Evolutionary conservation across 805 yeast species (phyloP), one percentile per base, ranked within the genome.

Genomic region (Wickerhamomyces ciferrii): DNA sequence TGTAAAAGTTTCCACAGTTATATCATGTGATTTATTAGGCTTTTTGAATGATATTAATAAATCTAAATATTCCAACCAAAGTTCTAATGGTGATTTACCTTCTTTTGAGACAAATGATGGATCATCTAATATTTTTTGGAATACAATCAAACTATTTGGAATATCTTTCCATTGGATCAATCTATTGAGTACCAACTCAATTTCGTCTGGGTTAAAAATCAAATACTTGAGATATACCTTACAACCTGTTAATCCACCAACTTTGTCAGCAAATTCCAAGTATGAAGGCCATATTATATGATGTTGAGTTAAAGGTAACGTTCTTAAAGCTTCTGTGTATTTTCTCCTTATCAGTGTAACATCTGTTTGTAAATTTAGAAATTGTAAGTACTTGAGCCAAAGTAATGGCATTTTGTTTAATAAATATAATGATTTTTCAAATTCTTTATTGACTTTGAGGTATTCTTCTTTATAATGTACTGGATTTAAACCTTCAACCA

Each of bases 221-320:
- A 64, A 48, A 49, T 65, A 70, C 38, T 69, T 62, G 15, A 46
- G 36, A 47, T 69, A 71, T 0, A 70, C 55, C 5, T 32, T 31
- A 3, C 51, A 42, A 1, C 55, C 61, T 4, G 56, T 53, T n/a
- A 39, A 3, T 6, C 79, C 83, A 4, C 74, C 75, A 20, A 71
- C 64, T 1, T 50, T 43, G 40, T 65, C 65, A 1, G 79, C 79
- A 61, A 72, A 78, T 19, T 65, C 53, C 39, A 84, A 64, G 47
- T 79, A 85, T 49, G 74, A 56, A 1, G 71, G 65, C 77, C 94
- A 77, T 29, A 84, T 72, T 25, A 67, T 51, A 4, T 72, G 72
- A 60, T 83, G 89, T 47, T 78, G 81, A 0, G 76, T 59, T 6
- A 72, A 44, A 0, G 85, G 79, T 13, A 84, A 54, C 5, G 65